Evolutionary conservation across 148 eudicot species (phyloP), one percentile per base, ranked within the genome.

Genomic region (Rhododendron molle): DNA sequence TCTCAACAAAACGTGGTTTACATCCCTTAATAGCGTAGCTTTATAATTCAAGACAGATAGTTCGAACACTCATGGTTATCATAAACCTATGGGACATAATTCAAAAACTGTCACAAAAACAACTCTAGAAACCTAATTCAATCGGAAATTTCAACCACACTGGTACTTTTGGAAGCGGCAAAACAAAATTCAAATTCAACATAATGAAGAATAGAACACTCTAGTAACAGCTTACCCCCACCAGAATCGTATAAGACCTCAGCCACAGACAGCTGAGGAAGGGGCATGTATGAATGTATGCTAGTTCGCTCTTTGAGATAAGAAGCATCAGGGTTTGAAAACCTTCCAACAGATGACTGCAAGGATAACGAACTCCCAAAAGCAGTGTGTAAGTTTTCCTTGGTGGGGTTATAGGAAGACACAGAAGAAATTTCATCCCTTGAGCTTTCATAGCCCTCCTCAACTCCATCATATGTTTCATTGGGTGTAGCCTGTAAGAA

Each of bases 401-500:
- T 94, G 82, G 88, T 86, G 44, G 91, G 95, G 87, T 95, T 95
- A 87, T 92, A 92, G 28, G 99, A 97, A 88, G 99, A 97, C 81
- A 97, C 92, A 67, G 99, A 95, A 84, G 92, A 94, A 34, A 94
- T 87, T 85, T 97, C 98, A 86, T 97, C 99, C 86, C 93, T 92
- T 40, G 94, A 93, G 89, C 96, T 95, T 81, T 95, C 99, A 88
- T 93, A 93, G 77, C 92, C 98, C 87, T 97, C 99, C 88, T 95
- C 98, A 88, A 87, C 92, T 85, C 93, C 98, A 84, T 94, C 98
- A 88, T 89, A 90, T 85, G 90, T 81, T 88, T 95, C 99, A 91
- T 93, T 92, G 30, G 92, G 91, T 91, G 93, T 95, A 58, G 91
- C 91, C 99, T 96, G 89, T 80, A 87, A 62, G 79, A 71, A 90